Percentiles rank a stretch among this genome's conserved stretches.
Conservation (phyloP, 768 basidiomycete genomes). For the Amanita pallidorosea region DNA sequence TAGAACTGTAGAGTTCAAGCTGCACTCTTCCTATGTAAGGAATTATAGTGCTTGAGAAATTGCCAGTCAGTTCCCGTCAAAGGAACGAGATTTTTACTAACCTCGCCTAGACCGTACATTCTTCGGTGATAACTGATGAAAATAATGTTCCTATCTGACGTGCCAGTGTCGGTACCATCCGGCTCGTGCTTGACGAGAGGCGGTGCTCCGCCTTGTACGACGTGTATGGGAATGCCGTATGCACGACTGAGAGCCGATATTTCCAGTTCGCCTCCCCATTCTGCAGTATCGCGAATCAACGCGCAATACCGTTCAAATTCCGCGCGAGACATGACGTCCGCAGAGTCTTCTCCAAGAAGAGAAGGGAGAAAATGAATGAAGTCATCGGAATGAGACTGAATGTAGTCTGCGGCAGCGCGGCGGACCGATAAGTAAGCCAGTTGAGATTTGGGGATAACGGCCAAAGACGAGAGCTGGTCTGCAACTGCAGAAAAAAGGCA, state of each 20-base stretch:
- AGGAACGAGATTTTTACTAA: slow-evolving; percentile 15
- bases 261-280: slow-evolving; percentile 98
- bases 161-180: slow-evolving; percentile 18
- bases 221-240: slow-evolving; percentile 79
- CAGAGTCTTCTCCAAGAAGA: slow-evolving; percentile 55
- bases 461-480: slow-evolving; percentile 77
- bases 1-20: neutral
- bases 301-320: slow-evolving; percentile 70
- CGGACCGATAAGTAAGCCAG: slow-evolving; percentile 58
- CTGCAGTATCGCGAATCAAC: slow-evolving; percentile 69
- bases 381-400: slow-evolving; percentile 73
- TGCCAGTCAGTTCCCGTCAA: slow-evolving; percentile 2
- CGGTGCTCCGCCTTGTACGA: slow-evolving; percentile 77
- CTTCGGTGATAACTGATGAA: slow-evolving; percentile 87
- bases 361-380: slow-evolving; percentile 91
- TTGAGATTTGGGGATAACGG: slow-evolving; percentile 44
- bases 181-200: slow-evolving; percentile 79
- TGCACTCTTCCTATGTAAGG: slow-evolving; percentile 45
- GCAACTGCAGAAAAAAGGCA: slow-evolving; percentile 93
- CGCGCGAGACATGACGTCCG: slow-evolving; percentile 58
- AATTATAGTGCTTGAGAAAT: slow-evolving; percentile 72
- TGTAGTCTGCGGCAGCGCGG: slow-evolving; percentile 66
- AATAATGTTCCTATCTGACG: slow-evolving; percentile 29
- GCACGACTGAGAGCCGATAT: slow-evolving; percentile 80
- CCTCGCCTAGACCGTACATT: slow-evolving; percentile 96